These are phyloP conservation scores for Umbilicaria muhlenbergii DNA, from an alignment of 495 filamentous ascomycete species.

Conservation along the genomic window DNA sequence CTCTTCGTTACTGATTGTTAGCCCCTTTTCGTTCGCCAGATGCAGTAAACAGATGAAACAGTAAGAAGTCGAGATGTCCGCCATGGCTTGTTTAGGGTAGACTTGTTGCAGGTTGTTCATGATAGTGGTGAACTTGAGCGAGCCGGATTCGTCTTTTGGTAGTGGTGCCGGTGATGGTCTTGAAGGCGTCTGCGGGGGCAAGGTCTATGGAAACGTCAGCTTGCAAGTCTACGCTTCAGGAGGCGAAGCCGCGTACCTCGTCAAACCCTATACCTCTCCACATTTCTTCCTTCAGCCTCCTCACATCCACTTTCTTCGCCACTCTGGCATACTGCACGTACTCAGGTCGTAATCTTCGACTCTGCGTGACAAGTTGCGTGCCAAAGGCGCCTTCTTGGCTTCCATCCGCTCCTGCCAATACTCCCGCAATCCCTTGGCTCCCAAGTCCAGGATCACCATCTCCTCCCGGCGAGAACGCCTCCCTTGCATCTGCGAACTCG, in stretches of 20 bases:
- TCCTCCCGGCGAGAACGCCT: conserved; percentile 66
- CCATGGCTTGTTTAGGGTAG: conserved; percentile 69
- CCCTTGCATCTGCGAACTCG: conserved; percentile 84
- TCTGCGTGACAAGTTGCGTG: conserved; percentile 81
- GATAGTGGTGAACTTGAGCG: conserved; percentile 70
- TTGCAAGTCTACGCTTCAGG: neutral
- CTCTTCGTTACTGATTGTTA: conserved; percentile 22
- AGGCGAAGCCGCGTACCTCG: conserved; percentile 12
- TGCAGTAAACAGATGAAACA: conserved; percentile 97
- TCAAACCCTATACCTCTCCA: conserved; percentile 78
- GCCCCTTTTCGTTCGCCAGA: conserved; percentile 91
- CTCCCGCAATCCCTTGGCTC: conserved; percentile 24
- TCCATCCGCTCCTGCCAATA: conserved; percentile 19
- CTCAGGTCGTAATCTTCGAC: conserved; percentile 65
- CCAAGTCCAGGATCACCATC: conserved; percentile 30
- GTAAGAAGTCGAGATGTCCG: conserved; percentile 90
- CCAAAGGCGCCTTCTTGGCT: conserved; percentile 56
- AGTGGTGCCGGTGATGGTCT: neutral
- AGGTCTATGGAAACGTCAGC: conserved; percentile 5
- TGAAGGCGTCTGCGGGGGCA: neutral
- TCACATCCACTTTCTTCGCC: conserved; percentile 98
- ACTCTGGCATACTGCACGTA: conserved; percentile 93
- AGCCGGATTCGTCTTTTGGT: conserved; percentile 21
- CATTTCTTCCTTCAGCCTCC: conserved; percentile 85
- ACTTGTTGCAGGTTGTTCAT: conserved; percentile 79